Evolutionary conservation across 2,329 filamentous ascomycete species (phyloP), one percentile per base, ranked within the genome.

Genomic region (Elsinoe necatrix): DNA sequence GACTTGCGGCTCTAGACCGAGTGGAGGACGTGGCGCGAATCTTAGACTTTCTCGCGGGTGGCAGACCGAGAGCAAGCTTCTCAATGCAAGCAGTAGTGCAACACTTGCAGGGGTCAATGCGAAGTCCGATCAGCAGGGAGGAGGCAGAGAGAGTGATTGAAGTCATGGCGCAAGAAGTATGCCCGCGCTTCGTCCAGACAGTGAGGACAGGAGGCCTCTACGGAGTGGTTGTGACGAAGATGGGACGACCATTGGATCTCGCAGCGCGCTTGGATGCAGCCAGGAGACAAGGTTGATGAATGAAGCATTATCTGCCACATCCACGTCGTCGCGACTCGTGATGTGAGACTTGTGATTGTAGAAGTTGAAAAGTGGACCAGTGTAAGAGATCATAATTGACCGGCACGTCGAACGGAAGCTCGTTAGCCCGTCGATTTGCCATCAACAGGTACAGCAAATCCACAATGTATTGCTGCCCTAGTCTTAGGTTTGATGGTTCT

Each of bases 1-100:
- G 75, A n/a, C 67, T 64, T 51, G 70, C 74, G 0, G 76, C 76
- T 1, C 69, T 78, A 0, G 73, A 77, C 55, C 71, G 75, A 14
- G 66, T 74, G 3, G 71, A 74, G 58, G 75, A 77, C 35, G 68
- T 77, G 8, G 64, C 74, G 0, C 66, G 69, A 1, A 69, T 76
- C 1, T 64, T 78, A 1, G 70, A 71, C 0, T 64, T 77, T 3
- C 67, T 77, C 7, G 71, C 70, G 11, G 70, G 69, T 2, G 63
- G 58, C 12, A 65, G 63, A 47, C 58, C 64, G 31, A 69, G 74
- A 23, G 70, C 69, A 35, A 75, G 70, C n/a, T 73, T 77, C 62
- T 73, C 72, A 20, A 71, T 75, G 61, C 65, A 66, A 2, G 66
- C 70, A 1, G 62, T 77, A 12, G 59, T 73, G 3, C 72, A 75